These are phyloP conservation scores for Hortiboletus campestris DNA, from an alignment of 768 basidiomycete genomes.

Conservation along the genomic window DNA sequence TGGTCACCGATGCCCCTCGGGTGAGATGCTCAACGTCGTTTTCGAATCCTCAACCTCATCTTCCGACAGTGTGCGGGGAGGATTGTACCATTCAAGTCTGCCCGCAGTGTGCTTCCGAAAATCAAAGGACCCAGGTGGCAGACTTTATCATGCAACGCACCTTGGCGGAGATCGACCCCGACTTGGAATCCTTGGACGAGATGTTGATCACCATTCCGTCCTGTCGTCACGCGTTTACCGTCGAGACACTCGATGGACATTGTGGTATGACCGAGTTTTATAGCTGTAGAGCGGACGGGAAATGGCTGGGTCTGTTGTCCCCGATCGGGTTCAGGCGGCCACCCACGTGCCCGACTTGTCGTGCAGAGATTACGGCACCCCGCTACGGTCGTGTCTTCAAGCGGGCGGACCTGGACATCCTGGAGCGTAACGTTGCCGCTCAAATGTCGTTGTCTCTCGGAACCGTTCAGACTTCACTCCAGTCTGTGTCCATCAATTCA, in stretches of 20 bases:
- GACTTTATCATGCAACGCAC: slow-evolving; percentile 56
- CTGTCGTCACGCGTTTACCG: slow-evolving; percentile 66
- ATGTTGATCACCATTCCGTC: slow-evolving; percentile 57
- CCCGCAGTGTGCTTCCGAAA: slow-evolving; percentile 43
- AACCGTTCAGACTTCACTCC: slow-evolving; percentile 28
- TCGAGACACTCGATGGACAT: slow-evolving; percentile 67
- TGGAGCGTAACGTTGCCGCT: slow-evolving; percentile 60
- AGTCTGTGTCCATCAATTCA: slow-evolving; percentile 23
- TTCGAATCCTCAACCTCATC: neutral
- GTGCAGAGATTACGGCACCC: slow-evolving; percentile 50
- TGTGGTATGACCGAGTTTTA: slow-evolving; percentile 55
- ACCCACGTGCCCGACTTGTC: slow-evolving; percentile 64
- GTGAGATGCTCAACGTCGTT: slow-evolving; percentile 33
- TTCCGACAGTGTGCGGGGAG: slow-evolving; percentile 61
- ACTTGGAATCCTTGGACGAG: slow-evolving; percentile 42
- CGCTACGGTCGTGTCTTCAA: slow-evolving; percentile 65
- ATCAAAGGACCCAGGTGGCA: slow-evolving; percentile 43
- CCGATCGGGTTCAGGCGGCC: slow-evolving; percentile 41
- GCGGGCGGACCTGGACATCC: slow-evolving; percentile 59
- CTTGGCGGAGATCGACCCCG: slow-evolving; percentile 46
- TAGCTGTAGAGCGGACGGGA: slow-evolving; percentile 28
- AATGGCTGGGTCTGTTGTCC: slow-evolving; percentile 43
- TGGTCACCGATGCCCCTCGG: slow-evolving; percentile 66
- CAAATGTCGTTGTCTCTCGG: slow-evolving; percentile 48
- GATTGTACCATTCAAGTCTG: slow-evolving; percentile 56